These are phyloP conservation scores for Pseudogymnoascus sp. DNA, from an alignment of 2,329 filamentous ascomycete genomes.

Conservation along the genomic window DNA sequence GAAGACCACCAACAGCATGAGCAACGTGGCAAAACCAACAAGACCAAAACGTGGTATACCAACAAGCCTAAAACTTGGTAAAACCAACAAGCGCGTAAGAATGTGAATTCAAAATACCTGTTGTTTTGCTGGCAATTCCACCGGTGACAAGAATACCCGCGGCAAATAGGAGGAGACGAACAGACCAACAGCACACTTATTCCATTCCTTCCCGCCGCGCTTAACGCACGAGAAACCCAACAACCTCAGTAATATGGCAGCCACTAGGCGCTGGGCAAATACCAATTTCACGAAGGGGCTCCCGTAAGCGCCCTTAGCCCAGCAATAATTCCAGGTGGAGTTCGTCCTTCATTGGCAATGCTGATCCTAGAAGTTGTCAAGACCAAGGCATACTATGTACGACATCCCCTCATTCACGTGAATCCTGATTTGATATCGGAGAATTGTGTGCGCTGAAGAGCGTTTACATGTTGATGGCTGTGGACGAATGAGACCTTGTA, in stretches of 20 bases:
- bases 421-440: background rate
- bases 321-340: background rate
- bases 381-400: background rate
- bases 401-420: background rate
- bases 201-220: background rate
- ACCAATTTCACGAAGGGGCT: constrained; percentile 1
- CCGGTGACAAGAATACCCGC: background rate
- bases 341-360: background rate
- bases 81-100: background rate
- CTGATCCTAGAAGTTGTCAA: background rate
- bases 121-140: background rate
- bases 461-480: background rate
- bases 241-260: background rate
- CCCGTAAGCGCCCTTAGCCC: background rate
- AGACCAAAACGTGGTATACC: background rate
- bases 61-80: background rate
- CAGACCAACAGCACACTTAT: background rate
- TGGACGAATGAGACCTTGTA: background rate
- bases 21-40: background rate
- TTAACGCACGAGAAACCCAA: background rate
- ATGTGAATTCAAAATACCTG: background rate
- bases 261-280: background rate
- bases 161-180: background rate
- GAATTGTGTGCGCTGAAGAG: background rate
- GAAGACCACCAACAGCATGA: background rate